Evolutionary conservation across 208 protist species (phyloP).

Genomic region (Leishmania tarentolae): DNA sequence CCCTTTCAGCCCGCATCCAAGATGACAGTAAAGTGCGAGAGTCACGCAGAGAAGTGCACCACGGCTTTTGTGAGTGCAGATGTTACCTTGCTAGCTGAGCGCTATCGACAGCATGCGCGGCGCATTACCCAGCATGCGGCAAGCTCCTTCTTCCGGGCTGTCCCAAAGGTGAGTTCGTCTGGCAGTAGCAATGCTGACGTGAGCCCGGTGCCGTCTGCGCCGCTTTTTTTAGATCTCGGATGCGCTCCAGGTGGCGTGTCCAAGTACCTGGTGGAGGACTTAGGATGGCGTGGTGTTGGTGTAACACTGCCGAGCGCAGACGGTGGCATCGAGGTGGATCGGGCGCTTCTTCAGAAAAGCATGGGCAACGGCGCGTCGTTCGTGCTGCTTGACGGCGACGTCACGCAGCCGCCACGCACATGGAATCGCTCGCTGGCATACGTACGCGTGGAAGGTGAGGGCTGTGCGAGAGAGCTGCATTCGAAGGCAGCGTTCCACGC

Average conservation of each 20-base stretch:
- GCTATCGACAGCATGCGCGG: slow-evolving; percentile 62
- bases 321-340: slow-evolving; percentile 68
- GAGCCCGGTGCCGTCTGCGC: background rate
- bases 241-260: slow-evolving; percentile 76
- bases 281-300: slow-evolving; percentile 73
- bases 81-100: slow-evolving; percentile 42
- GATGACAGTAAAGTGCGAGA: background rate
- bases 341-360: slow-evolving; percentile 16
- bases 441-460: background rate
- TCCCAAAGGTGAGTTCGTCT: background rate
- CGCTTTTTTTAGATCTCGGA: slow-evolving; percentile 75
- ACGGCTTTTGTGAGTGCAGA: slow-evolving; percentile 56
- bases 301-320: slow-evolving; percentile 49
- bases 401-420: slow-evolving; percentile 21
- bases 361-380: slow-evolving; percentile 9
- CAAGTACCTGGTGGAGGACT: slow-evolving; percentile 56
- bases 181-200: background rate
- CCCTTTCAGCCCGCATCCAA: background rate
- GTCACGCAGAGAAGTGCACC: background rate
- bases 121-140: slow-evolving; percentile 36
- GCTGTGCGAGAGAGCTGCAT: background rate
- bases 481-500: background rate
- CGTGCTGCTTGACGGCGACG: slow-evolving; percentile 40
- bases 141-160: slow-evolving; percentile 15
- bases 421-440: slow-evolving; percentile 30